A percentile compares a stretch with the other conserved stretches of the same genome.
Evolutionary conservation across 179 eudicot species (phyloP).

Genomic region (Beta macrorhiza): DNA sequence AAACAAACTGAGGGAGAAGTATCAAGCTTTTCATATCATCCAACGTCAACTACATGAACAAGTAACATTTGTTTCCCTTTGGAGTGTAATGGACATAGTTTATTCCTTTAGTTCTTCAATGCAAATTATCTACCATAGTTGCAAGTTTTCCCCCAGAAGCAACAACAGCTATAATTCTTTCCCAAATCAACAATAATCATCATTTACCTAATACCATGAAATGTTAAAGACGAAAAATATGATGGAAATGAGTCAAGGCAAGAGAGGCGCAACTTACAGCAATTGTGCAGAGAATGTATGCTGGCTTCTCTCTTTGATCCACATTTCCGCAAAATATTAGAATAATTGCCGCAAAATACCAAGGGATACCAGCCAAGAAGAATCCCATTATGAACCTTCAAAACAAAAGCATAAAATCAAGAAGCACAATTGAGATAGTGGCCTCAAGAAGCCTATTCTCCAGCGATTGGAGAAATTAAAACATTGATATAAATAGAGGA

Average conservation of each 20-base stretch:
- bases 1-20: too few species aligned
- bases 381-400: constrained; percentile 90
- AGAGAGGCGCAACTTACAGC: constrained; percentile 51
- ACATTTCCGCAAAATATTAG: constrained; percentile 54
- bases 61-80: too few species aligned
- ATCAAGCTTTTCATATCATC: too few species aligned
- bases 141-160: background rate
- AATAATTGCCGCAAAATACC: constrained; percentile 80
- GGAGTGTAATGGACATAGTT: background rate
- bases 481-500: background rate
- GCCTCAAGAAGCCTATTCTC: constrained; percentile 2
- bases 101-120: background rate
- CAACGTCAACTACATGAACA: too few species aligned
- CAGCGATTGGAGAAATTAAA: background rate
- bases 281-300: constrained; percentile 66
- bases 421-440: constrained; percentile 8
- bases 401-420: constrained; percentile 11
- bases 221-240: background rate
- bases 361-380: constrained; percentile 87
- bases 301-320: constrained; percentile 88
- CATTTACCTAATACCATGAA: background rate
- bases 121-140: background rate
- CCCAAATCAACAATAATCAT: background rate
- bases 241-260: constrained; percentile 1
- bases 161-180: background rate